Evolutionary conservation across 2,329 filamentous ascomycete species (phyloP), one percentile per base, ranked within the genome.

Genomic region (Ilyonectria sp.): DNA sequence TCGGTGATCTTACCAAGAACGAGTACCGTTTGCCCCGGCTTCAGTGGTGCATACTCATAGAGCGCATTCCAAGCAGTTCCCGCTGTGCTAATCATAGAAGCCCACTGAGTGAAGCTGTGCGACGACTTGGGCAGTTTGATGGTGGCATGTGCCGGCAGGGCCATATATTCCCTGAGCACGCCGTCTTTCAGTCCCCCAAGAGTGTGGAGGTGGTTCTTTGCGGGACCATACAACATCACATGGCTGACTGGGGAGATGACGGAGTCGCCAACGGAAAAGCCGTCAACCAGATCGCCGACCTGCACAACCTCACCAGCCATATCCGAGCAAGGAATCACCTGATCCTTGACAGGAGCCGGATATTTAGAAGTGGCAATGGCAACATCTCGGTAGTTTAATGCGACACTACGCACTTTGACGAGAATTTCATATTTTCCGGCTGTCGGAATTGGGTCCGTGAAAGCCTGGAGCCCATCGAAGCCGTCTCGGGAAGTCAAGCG

Each of bases 1-100:
- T n/a, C 17, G 11, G 10, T 5, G 3, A 37, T 10, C 31, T 37
- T 50, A 75, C 80, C 80, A 35, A 79, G 80, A 8, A 81, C 69
- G 2, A 82, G 70, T 5, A 83, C 77, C 4, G 75, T 83, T 53
- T 85, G 77, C 0, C 80, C 82, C 13, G 81, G 79, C 7, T 78
- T 81, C 67, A 84, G 72, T 1, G 80, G 76, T 1, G 72, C 67
- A 74, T 79, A 80, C 4, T 81, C 81, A 71, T 84, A 85, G 53
- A 88, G 79, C 6, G 81, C 78, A 76, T 83, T 85, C 84, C 85
- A 87, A 3, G 81, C 85, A 9, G 85, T 87, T 2, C 77, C 74
- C 4, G 83, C 85, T 54, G 86, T 83, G 6, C 81, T 82, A 6
- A 84, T 67, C 8, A 83, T 78, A n/a, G 76, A 74, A 0, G 82